Percentiles rank a stretch among this genome's conserved stretches.
Evolutionary conservation across 768 basidiomycete species (phyloP).

Genomic region (Macrolepiota dolichaula): DNA sequence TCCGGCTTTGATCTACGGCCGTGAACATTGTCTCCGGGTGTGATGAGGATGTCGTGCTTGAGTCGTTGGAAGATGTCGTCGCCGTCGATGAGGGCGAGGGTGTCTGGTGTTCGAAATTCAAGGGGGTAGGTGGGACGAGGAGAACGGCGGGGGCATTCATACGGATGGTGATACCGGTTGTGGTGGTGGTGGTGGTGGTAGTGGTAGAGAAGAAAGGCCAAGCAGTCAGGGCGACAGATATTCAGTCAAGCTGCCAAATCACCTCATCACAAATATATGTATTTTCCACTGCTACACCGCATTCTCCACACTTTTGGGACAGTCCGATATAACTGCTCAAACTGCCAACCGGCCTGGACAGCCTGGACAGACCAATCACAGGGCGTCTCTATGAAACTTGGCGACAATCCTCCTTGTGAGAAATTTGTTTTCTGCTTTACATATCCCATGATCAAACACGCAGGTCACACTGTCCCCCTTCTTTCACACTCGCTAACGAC

Average conservation of each 20-base stretch:
- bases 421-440: background rate
- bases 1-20: conserved; percentile 18
- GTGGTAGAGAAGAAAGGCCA: background rate
- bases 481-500: background rate
- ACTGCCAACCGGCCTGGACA: background rate
- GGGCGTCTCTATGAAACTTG: conserved; percentile 1
- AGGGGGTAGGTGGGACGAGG: conserved; percentile 31
- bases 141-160: conserved; percentile 41
- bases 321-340: background rate
- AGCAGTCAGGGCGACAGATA: background rate
- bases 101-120: conserved; percentile 17
- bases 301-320: background rate
- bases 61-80: conserved; percentile 26
- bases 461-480: background rate
- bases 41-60: conserved; percentile 29
- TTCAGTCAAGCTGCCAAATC: background rate
- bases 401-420: background rate
- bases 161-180: too few relatives aligned
- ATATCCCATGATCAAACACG: background rate
- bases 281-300: background rate
- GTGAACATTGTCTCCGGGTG: conserved; percentile 29
- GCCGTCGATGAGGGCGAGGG: conserved; percentile 20
- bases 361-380: background rate
- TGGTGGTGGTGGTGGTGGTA: too few relatives aligned
- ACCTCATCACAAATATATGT: background rate